Evolutionary conservation across 805 yeast species (phyloP).

Genomic region (Ogataea henricii): DNA sequence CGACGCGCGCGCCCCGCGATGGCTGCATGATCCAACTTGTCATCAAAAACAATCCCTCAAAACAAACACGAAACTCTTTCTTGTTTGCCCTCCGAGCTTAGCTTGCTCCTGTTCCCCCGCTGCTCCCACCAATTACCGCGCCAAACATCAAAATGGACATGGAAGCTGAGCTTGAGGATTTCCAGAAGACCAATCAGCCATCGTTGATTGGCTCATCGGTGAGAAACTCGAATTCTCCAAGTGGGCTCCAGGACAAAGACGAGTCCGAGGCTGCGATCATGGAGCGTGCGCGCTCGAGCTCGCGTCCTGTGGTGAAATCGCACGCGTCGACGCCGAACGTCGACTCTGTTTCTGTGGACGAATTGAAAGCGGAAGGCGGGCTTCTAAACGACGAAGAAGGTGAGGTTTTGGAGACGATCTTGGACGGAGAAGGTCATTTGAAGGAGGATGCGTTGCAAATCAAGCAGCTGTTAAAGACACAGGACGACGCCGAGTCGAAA

Average conservation of each 20-base stretch:
- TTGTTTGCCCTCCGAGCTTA: not conserved
- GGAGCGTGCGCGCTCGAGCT: slow-evolving; percentile 30
- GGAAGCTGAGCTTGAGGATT: slow-evolving; percentile 54
- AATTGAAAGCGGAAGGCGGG: slow-evolving; percentile 49
- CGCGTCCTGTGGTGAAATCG: slow-evolving; percentile 47
- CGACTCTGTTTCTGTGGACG: slow-evolving; percentile 34
- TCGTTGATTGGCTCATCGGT: slow-evolving; percentile 57
- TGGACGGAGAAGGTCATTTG: slow-evolving; percentile 56
- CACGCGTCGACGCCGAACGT: slow-evolving; percentile 31
- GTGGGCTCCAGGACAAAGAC: slow-evolving; percentile 23
- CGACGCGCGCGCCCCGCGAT: not conserved
- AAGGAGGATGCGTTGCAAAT: slow-evolving; percentile 47
- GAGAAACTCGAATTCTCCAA: slow-evolving; percentile 26
- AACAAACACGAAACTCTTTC: not conserved
- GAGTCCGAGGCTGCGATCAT: slow-evolving; percentile 12
- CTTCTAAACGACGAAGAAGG: slow-evolving; percentile 59
- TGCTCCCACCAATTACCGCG: not conserved
- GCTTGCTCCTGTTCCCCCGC: not conserved
- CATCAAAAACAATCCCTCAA: not conserved
- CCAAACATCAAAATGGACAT: slow-evolving; percentile 43
- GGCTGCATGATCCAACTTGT: not conserved
- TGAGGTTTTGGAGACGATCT: slow-evolving; percentile 51
- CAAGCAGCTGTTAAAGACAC: slow-evolving; percentile 20
- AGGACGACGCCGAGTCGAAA: slow-evolving; percentile 6
- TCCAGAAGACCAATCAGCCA: slow-evolving; percentile 48